These are phyloP conservation scores for Aurantiochytrium sp. DNA, from an alignment of 108 stramenopile genomes.

Conservation along the genomic window DNA sequence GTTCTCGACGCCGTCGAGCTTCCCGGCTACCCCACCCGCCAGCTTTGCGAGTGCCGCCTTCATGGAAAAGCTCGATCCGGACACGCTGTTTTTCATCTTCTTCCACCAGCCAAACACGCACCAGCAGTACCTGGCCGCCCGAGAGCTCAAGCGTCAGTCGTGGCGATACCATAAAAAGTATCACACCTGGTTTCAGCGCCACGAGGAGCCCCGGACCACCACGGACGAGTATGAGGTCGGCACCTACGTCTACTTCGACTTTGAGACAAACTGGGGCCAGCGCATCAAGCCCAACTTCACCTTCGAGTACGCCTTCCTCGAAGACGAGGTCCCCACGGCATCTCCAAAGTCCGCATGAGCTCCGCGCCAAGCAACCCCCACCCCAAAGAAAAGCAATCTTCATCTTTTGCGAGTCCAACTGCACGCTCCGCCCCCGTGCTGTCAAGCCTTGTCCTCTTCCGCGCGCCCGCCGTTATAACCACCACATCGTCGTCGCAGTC, in stretches of 20 bases:
- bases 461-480: no score
- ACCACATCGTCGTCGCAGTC: no score
- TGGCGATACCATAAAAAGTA: conserved; percentile 99
- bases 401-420: no score
- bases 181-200: conserved; percentile 99
- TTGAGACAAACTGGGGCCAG: conserved; percentile 95
- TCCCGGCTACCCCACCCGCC: conserved; percentile 75
- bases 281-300: conserved; percentile 92
- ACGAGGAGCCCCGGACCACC: conserved; percentile 87
- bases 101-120: conserved; percentile 96
- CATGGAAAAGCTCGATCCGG: conserved; percentile 89
- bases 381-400: no score
- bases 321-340: conserved; percentile 57
- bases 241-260: conserved; percentile 98
- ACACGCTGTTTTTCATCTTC: conserved; percentile 99
- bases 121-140: conserved; percentile 95
- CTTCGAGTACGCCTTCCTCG: conserved; percentile 92
- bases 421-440: no score
- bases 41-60: conserved; percentile 84
- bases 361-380: no score
- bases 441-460: no score
- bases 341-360: not conserved
- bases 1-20: conserved; percentile 79
- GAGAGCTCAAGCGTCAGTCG: conserved; percentile 91
- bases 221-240: conserved; percentile 98